Base-by-base conservation (phyloP, 192 early-diverging fungal genomes). In the Umbelopsis sp. region DNA sequence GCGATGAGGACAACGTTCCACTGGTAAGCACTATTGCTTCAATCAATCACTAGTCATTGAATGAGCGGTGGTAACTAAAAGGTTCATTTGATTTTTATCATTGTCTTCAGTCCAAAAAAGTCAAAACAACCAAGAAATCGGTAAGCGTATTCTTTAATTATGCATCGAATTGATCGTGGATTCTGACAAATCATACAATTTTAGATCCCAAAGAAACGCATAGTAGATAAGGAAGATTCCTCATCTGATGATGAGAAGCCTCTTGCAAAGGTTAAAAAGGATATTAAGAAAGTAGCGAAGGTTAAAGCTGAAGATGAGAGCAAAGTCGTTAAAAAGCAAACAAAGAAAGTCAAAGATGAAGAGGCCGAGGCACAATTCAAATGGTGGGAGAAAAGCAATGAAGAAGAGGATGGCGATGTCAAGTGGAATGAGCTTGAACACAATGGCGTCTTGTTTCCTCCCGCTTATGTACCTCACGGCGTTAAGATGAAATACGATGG, bases 381-480 rank as follows among this genome's bases (percentile, higher is more conserved):
- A 35, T 92, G 92, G 91, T 91, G 91, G 90, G 72, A 80, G 71
- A 78, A 86, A 47, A 78, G 88, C 52, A 78, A 83, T 12, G 75
- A 87, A 49, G 88, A 86, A 46, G 80, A 84, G 20, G 89, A 94
- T 69, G 84, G 76, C 16, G 70, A 80, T 1, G 84, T 86, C 49
- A 96, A 96, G 77, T 99, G 97, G 97, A 87, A 78, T 18, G 91
- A 93, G 3, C 81, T 99, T 23, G 82, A 88, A 67, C 97, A 99
- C 75, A 87, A 85, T 46, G 97, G 97, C 22, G 93, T 95, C 1
- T 74, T 88, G 23, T 99, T 99, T 55, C 94, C 97, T 49, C 96
- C 96, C 1, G 84, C 86, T 6, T 99, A 99, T 78, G 89, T 80
- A 46, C 93, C 94, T 13, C 96, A 97, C 77, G 91, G 91, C 21